phyloP scores from a whole-genome alignment of 2,329 filamentous ascomycete species.

The Rhexocercosporidium sp. region DNA sequence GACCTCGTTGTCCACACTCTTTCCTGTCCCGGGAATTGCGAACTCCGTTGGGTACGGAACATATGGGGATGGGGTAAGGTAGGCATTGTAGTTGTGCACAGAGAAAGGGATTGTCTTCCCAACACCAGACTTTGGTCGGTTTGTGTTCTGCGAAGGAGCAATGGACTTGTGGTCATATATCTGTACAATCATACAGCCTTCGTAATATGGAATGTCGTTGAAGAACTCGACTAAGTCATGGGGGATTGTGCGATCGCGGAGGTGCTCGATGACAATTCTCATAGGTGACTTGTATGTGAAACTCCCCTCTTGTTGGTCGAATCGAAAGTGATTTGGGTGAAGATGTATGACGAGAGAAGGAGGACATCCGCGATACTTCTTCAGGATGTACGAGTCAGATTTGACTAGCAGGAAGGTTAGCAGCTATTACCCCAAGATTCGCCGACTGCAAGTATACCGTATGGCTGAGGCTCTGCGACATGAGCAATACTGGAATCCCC shows the following conservation, averaged over 20 bases:
- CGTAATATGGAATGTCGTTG: conserved; percentile 81
- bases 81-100: conserved; percentile 90
- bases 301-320: conserved; percentile 92
- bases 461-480: conserved; percentile 55
- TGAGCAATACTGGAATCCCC: conserved; percentile 49
- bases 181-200: conserved; percentile 93
- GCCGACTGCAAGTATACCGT: conserved; percentile 49
- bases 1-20: conserved; percentile 39
- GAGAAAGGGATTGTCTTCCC: conserved; percentile 75
- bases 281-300: conserved; percentile 94
- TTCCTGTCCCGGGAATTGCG: conserved; percentile 39
- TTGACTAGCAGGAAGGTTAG: conserved; percentile 59
- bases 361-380: conserved; percentile 72
- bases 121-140: conserved; percentile 58
- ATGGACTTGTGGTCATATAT: conserved; percentile 84
- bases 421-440: conserved; percentile 33
- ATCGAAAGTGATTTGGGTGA: conserved; percentile 83
- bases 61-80: conserved; percentile 87
- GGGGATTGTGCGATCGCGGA: conserved; percentile 78
- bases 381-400: conserved; percentile 78
- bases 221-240: conserved; percentile 88
- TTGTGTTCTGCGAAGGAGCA: conserved; percentile 63
- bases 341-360: conserved; percentile 89
- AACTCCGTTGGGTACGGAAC: conserved; percentile 72
- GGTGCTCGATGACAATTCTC: conserved; percentile 76